Base-by-base conservation (phyloP, 768 basidiomycete species). In the Xerocomellus amylosporus region DNA sequence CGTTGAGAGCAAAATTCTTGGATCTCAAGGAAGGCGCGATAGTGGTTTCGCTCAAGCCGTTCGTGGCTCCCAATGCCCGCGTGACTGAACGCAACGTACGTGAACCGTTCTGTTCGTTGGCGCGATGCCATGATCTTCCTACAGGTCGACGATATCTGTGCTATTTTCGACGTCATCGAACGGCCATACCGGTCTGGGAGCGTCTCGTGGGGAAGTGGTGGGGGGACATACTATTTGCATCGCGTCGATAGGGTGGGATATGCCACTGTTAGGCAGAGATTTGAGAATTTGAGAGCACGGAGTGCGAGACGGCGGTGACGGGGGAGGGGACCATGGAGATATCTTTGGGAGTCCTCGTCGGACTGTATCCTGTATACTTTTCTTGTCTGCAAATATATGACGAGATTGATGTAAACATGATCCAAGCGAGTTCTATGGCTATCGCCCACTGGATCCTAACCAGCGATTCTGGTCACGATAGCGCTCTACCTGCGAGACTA, bases 21-120 rank as follows among this genome's bases (percentile, higher is more conserved):
- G 97, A 99, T 65, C 75, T 98, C 55, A 97, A 93, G 65, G 92
- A 96, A 55, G 91, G 92, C 19, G 93, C 94, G 0, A 86, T 86
- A 45, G 89, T 99, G 44, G 82, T 98, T 36, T 93, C 91, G 19
- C 74, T 99, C 17, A 84, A 87, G 54, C 92, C 93, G 1, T 97
- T 92, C 58, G 86, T 94, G 52, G 81, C 86, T 31, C 81, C 83
- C 0, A 76, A 87, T 60, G 87, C 86, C 40, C 83, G 90, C 36
- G 76, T 97, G 53, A 92, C 89, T 0, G 87, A 93, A 61, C 87
- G 89, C 42, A 96, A 93, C 60, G 87, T 90, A 60, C 51, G 85
- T 67, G 44, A 14, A 22, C 24, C n/a, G 37, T 26, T 26, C 17
- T 15, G 17, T 28, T 10, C 10, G 2, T n/a, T 39, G 22, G 19